phyloP scores from a whole-genome alignment of 1,284 basidiomycete genomes.

The Papiliotrema terrestris region DNA sequence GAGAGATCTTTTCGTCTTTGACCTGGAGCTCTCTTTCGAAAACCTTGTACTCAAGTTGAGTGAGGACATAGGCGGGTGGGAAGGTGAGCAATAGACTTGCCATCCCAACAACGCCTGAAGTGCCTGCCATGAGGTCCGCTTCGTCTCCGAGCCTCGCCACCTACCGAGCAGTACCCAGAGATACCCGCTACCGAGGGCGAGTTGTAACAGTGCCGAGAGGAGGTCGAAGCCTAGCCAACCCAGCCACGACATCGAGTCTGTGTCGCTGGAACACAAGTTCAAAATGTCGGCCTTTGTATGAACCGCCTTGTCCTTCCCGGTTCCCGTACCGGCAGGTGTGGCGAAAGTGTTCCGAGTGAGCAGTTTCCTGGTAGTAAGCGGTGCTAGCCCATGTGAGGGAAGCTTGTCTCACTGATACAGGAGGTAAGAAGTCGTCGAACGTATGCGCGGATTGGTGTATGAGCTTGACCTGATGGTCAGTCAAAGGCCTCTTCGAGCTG shows the following conservation, averaged over 20 bases:
- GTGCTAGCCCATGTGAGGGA: neutral
- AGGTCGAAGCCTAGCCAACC: slow-evolving; percentile 17
- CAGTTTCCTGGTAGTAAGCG: slow-evolving; percentile 18
- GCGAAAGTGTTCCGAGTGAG: slow-evolving; percentile 28
- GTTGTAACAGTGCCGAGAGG: slow-evolving; percentile 73
- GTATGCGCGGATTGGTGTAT: slow-evolving; percentile 18
- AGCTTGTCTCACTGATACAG: slow-evolving; percentile 15
- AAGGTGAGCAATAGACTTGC: slow-evolving; percentile 47
- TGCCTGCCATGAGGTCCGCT: slow-evolving; percentile 10
- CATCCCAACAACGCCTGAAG: slow-evolving; percentile 30
- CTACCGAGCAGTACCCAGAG: slow-evolving; percentile 75
- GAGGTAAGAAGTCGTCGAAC: slow-evolving; percentile 13
- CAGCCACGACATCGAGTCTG: slow-evolving; percentile 13
- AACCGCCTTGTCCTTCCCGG: slow-evolving; percentile 8
- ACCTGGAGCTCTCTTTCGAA: slow-evolving; percentile 84
- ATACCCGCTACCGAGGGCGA: slow-evolving; percentile 69
- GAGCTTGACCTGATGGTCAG: slow-evolving; percentile 1
- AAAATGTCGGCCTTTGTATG: slow-evolving; percentile 32
- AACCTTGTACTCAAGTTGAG: slow-evolving; percentile 70
- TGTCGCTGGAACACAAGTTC: slow-evolving; percentile 31
- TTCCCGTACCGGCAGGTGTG: slow-evolving; percentile 8
- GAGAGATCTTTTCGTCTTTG: slow-evolving; percentile 74
- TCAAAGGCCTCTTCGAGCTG: neutral
- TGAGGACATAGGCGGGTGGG: slow-evolving; percentile 80
- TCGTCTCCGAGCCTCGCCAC: slow-evolving; percentile 56